These are phyloP conservation scores for Mortierella hygrophila DNA, from an alignment of 192 early-diverging fungal genomes.

Conservation along the genomic window DNA sequence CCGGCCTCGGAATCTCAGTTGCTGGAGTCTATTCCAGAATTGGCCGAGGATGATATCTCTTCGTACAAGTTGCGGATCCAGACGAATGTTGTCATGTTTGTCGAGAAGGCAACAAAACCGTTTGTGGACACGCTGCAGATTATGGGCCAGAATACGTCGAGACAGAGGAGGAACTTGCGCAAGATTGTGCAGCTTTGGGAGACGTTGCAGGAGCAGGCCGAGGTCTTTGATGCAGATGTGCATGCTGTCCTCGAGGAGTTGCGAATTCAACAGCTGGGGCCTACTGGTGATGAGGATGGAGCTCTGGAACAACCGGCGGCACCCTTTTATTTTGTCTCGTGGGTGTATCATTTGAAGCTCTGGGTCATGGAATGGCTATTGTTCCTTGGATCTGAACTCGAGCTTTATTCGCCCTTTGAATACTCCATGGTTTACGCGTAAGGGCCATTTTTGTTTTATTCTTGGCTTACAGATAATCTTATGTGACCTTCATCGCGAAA, in stretches of 20 bases:
- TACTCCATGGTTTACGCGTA: conserved; percentile 74
- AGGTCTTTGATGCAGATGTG: conserved; percentile 33
- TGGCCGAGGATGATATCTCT: neutral
- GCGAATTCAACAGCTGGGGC: neutral
- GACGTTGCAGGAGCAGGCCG: conserved; percentile 64
- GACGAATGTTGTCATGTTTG: conserved; percentile 10
- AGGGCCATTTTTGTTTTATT: neutral
- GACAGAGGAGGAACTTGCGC: conserved; percentile 69
- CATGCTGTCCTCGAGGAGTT: conserved; percentile 23
- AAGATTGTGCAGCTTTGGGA: conserved; percentile 74
- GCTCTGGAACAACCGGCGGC: neutral
- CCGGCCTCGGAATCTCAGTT: neutral
- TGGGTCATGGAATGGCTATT: conserved; percentile 67
- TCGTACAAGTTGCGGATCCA: conserved; percentile 18
- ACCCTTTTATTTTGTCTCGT: conserved; percentile 72
- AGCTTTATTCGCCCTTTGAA: conserved; percentile 75
- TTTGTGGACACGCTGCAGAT: conserved; percentile 67
- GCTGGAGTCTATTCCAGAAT: conserved; percentile 15
- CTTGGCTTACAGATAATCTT: neutral
- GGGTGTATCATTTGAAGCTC: conserved; percentile 74
- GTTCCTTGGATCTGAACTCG: conserved; percentile 75
- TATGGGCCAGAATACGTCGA: conserved; percentile 70
- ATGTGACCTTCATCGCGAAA: neutral
- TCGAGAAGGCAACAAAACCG: conserved; percentile 56
- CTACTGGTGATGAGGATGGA: neutral